phyloP scores from a whole-genome alignment of 306 rosid species.

The Trichosanthes cucumerina region DNA sequence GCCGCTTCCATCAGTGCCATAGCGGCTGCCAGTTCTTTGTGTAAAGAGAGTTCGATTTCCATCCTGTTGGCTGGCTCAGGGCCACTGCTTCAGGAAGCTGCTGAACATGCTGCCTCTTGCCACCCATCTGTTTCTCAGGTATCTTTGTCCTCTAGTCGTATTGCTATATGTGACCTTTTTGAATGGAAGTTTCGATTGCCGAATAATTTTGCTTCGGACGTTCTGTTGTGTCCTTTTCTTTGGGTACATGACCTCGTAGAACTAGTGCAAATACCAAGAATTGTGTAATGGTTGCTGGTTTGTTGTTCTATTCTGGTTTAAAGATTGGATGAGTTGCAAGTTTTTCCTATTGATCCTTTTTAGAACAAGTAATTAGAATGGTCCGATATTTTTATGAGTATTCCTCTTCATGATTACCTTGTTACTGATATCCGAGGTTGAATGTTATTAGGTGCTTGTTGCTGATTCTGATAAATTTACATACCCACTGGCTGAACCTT shows the following conservation, averaged over 20 bases:
- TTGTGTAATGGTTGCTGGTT: background rate
- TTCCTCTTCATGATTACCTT: slow-evolving; percentile 5
- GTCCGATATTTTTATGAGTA: background rate
- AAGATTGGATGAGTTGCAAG: background rate
- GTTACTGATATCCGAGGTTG: slow-evolving; percentile 9
- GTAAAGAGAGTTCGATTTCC: slow-evolving; percentile 48
- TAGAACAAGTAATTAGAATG: background rate
- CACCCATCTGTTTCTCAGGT: slow-evolving; percentile 75
- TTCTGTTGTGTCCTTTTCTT: background rate
- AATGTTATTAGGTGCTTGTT: slow-evolving; percentile 60
- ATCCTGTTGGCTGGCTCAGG: slow-evolving; percentile 82
- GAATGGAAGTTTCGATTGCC: background rate
- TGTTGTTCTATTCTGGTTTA: background rate
- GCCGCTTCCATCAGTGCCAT: slow-evolving; percentile 62
- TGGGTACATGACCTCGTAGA: background rate
- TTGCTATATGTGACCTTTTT: background rate
- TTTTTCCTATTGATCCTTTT: background rate
- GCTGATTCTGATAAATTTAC: slow-evolving; percentile 69
- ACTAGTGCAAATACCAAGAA: background rate
- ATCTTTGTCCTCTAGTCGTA: background rate
- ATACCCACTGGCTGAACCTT: slow-evolving; percentile 64
- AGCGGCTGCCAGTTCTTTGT: slow-evolving; percentile 50
- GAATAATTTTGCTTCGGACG: background rate
- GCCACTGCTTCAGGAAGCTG: slow-evolving; percentile 66
- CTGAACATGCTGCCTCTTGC: slow-evolving; percentile 54